Percentiles rank a stretch among this genome's conserved stretches.
Evolutionary conservation across 2,329 filamentous ascomycete genomes (phyloP).

Genomic region (Pseudocercospora vitis): DNA sequence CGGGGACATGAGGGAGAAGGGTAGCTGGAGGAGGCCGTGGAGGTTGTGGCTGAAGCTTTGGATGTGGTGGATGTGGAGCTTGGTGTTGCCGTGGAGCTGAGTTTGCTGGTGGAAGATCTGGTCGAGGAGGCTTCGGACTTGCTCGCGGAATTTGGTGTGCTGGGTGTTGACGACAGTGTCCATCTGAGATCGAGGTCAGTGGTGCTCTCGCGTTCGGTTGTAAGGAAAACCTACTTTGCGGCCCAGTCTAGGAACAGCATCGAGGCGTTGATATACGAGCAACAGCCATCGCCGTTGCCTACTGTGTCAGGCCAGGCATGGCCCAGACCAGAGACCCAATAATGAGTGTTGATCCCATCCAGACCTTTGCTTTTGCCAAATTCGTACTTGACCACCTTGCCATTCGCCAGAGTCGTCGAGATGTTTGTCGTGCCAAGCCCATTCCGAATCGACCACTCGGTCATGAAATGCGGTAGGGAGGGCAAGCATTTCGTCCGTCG

Average conservation of each 20-base stretch:
- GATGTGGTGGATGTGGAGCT: neutral
- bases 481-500: slow-evolving; percentile 31
- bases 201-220: neutral
- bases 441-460: slow-evolving; percentile 40
- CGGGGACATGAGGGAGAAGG: slow-evolving; percentile 1
- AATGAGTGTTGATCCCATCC: slow-evolving; percentile 38
- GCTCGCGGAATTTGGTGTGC: neutral
- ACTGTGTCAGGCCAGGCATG: slow-evolving; percentile 41
- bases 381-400: slow-evolving; percentile 31
- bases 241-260: slow-evolving; percentile 4
- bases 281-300: slow-evolving; percentile 13
- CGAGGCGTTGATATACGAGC: slow-evolving; percentile 3
- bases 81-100: neutral
- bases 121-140: neutral
- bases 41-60: neutral
- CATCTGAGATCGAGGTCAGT: neutral
- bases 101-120: neutral
- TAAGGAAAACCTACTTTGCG: neutral
- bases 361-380: slow-evolving; percentile 33
- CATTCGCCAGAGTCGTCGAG: slow-evolving; percentile 27
- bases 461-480: slow-evolving; percentile 35
- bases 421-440: slow-evolving; percentile 29
- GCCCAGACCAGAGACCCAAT: slow-evolving; percentile 38
- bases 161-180: neutral
- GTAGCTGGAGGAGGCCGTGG: neutral